phyloP scores from a whole-genome alignment of 129 eudicot species.

The Chrysanthemum makinoi region DNA sequence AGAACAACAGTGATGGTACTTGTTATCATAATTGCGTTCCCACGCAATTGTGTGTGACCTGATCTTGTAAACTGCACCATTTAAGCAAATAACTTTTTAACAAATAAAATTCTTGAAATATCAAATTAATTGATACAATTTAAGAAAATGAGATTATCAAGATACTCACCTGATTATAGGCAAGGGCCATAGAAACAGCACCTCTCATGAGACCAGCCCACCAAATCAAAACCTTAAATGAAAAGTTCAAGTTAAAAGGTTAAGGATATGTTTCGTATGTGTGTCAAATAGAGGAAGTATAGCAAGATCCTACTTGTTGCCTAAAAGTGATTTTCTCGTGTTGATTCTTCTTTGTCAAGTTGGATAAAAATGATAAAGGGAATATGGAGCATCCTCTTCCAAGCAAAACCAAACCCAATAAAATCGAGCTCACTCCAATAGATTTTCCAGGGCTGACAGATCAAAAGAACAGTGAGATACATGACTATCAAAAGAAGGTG shows the following conservation, averaged over 20 bases:
- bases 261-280: neutral
- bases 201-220: constrained; percentile 91
- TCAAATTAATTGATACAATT: too few species aligned
- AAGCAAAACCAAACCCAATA: constrained; percentile 66
- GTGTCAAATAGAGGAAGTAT: neutral
- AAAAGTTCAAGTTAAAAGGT: neutral
- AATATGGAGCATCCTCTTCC: constrained; percentile 91
- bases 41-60: constrained; percentile 65
- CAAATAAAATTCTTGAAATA: constrained; percentile 1
- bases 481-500: neutral
- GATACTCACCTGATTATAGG: constrained; percentile 58
- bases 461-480: constrained; percentile 7
- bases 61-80: constrained; percentile 63
- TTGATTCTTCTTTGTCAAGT: constrained; percentile 62
- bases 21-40: constrained; percentile 76
- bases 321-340: constrained; percentile 54
- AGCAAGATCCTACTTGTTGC: constrained; percentile 59
- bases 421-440: constrained; percentile 61
- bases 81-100: neutral
- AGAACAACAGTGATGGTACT: constrained; percentile 86
- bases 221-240: constrained; percentile 60
- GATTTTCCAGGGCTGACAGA: constrained; percentile 76
- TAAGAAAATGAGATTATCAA: neutral
- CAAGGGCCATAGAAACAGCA: constrained; percentile 77
- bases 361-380: constrained; percentile 80